Evolutionary conservation across 805 yeast species (phyloP), one percentile per base, ranked within the genome.

Genomic region (Hanseniaspora osmophila): DNA sequence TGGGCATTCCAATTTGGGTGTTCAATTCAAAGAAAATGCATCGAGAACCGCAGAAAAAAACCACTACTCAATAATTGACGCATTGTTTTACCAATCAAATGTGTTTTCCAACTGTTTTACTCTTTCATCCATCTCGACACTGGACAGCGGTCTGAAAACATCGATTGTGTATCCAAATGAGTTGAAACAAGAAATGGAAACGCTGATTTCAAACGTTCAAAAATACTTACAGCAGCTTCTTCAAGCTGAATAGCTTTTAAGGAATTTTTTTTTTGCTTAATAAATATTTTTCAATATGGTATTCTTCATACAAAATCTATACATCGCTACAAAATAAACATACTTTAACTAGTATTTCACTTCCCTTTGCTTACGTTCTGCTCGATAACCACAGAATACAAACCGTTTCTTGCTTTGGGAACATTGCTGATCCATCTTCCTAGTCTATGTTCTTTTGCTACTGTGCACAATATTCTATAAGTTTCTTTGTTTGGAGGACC

Each of bases 401-500:
- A 68, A 48, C 85, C 85, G 63, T 84, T 85, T 61, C 90, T 75
- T 30, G 82, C 80, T 7, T 84, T 84, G 22, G 69, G 68, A 33
- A 73, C 68, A 45, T 74, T 69, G 40, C 71, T 68, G 22, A 78
- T 62, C 95, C 96, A 88, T 59, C 96, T 78, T 35, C 96, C 96
- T 47, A 84, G 68, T 58, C 82, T 77, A 58, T 83, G 95, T 63
- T 90, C 96, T 62, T 88, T 85, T 37, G 90, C 75, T 5, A 84
- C 68, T 33, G 85, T 69, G 0, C 83, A 90, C 51, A 75, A 66
- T 10, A 86, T 64, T 51, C 77, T 71, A 43, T 77, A 59, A 42
- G 71, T 68, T 45, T 71, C 73, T 46, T 70, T 70, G 30, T 71
- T 71, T 40, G 72, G 68, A 47, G 73, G 76, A 22, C 76, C 81